Conservation (phyloP, 2,329 filamentous ascomycete genomes). For the Coniochaeta prunicola region DNA sequence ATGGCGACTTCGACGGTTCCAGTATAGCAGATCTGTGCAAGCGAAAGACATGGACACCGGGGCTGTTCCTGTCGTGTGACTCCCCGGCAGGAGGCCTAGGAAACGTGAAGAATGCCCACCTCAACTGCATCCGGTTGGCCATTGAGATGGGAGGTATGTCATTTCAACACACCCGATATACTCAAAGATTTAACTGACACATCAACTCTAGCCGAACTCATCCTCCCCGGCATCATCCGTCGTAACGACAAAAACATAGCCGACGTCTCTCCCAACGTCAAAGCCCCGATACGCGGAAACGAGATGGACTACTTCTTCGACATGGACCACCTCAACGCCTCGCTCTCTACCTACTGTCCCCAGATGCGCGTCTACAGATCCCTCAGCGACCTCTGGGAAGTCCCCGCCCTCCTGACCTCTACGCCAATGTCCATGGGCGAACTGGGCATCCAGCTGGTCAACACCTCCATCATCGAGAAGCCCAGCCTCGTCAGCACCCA, state of each 20-base stretch:
- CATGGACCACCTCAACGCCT: slow-evolving; percentile 19
- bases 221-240: slow-evolving; percentile 27
- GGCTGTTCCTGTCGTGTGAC: slow-evolving; percentile 34
- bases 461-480: slow-evolving; percentile 18
- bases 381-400: slow-evolving; percentile 25
- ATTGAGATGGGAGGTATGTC: slow-evolving; percentile 37
- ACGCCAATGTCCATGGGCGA: slow-evolving; percentile 15
- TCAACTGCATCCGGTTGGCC: slow-evolving; percentile 37
- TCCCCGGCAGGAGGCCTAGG: slow-evolving; percentile 34
- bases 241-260: slow-evolving; percentile 23
- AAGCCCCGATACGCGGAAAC: slow-evolving; percentile 18
- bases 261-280: slow-evolving; percentile 13
- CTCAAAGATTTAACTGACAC: neutral
- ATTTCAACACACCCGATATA: neutral
- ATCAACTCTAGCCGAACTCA: slow-evolving; percentile 21
- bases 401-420: slow-evolving; percentile 19
- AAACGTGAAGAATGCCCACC: slow-evolving; percentile 34
- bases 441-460: slow-evolving; percentile 11
- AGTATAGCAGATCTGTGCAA: slow-evolving; percentile 26
- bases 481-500: slow-evolving; percentile 11
- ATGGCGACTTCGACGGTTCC: slow-evolving; percentile 21
- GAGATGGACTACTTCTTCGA: slow-evolving; percentile 28
- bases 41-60: slow-evolving; percentile 28
- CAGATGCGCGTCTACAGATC: slow-evolving; percentile 26
- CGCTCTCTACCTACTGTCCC: slow-evolving; percentile 24